Percentiles rank a stretch among this genome's conserved stretches.
Conservation (phyloP, 305 asterid species). For the Solanum hybrid region DNA sequence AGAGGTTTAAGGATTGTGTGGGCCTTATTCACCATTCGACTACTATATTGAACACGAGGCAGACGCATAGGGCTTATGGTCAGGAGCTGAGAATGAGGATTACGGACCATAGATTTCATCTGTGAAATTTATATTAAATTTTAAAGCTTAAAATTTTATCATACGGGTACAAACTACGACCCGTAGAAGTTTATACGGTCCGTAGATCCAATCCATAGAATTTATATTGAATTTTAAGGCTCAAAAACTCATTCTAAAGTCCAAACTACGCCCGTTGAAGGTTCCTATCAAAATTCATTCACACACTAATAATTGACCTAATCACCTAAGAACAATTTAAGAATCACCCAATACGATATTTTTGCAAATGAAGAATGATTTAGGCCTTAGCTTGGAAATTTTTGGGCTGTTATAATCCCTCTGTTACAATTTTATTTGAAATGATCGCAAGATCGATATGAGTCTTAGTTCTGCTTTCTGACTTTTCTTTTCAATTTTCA, state of each 20-base stretch:
- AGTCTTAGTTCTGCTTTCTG: too few relatives aligned
- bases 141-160: neutral
- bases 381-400: neutral
- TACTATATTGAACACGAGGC: neutral
- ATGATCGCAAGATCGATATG: neutral
- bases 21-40: slow-evolving; percentile 3
- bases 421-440: neutral
- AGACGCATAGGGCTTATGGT: neutral
- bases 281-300: neutral
- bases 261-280: neutral
- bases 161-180: neutral
- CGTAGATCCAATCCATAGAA: neutral
- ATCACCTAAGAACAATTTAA: neutral
- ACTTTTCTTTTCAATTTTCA: neutral
- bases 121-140: too few relatives aligned
- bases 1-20: slow-evolving; percentile 7
- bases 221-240: neutral
- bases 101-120: neutral
- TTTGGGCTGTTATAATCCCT: too few relatives aligned
- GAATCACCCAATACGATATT: neutral
- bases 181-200: neutral
- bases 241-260: neutral
- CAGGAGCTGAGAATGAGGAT: neutral
- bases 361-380: neutral
- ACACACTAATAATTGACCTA: neutral